Evolutionary conservation across 1,139 yeast genomes (phyloP), one percentile per base, ranked within the genome.

Genomic region (Pneumocystis murina): DNA sequence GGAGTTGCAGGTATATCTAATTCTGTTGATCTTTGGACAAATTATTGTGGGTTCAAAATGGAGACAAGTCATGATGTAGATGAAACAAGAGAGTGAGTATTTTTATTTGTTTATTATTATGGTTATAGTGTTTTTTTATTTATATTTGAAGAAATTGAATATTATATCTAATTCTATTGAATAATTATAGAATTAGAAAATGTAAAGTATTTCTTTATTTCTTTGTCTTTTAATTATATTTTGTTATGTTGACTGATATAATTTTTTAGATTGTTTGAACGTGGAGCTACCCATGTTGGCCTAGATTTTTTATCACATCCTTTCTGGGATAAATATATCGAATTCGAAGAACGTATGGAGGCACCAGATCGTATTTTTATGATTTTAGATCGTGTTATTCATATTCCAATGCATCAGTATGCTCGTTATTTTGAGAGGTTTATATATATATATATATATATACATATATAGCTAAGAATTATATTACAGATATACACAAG

Each of bases 341-440:
- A 81, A 8, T 84, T 84, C 77, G 75, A 79, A 71, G 70, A 77
- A 73, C 69, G 80, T 68, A 68, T 77, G 70, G 72, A 74, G 66
- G 66, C 75, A 68, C 71, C 70, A 16, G 78, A 78, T 65, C 79
- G 65, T 67, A 75, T 60, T 71, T 74, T 74, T 64, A 70, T 73
- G 59, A 68, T 89, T 14, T 74, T 90, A 54, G 76, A 90, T 63
- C 78, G 84, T 59, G 75, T 86, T 10, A 72, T 87, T 10, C 88
- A 84, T 68, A 75, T 87, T 1, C 97, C 97, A 0, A 69, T 86
- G 41, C 89, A 89, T 73, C 88, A 89, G 69, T 90, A 83, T 72
- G 81, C 87, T 16, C 78, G 81, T 65, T 84, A 84, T 70, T 77
- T 72, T 66, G 76, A 75, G 58, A 67, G 68, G 65, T 67, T 59